Evolutionary conservation across 805 yeast genomes (phyloP), one percentile per base, ranked within the genome.

Genomic region (Naumovozyma dairenensis): DNA sequence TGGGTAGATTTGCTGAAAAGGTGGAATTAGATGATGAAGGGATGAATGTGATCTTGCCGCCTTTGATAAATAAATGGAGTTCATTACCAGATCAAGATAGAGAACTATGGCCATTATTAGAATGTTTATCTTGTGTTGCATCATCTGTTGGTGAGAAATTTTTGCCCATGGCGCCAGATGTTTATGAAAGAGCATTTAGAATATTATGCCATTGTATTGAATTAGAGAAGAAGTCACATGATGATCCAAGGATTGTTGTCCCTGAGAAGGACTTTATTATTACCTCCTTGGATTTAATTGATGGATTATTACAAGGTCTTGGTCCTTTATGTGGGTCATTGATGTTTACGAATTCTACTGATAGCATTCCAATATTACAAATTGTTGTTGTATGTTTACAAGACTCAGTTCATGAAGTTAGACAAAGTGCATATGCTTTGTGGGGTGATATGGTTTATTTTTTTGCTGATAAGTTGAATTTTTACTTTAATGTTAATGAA

Each of bases 211-310:
- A 71, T 36, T 79, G 85, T 49, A 69, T 89, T 7, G 76, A 78
- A 33, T 63, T 73, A 43, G 85, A 78, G 39, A 74, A 70, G 44
- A 66, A 74, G 41, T 71, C 79, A 24, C 71, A 71, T 21, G 66
- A 70, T 16, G 79, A 85, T 51, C 86, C 92, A 6, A 63, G 65
- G 8, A 65, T 77, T 31, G 76, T 72, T 18, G 74, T 81, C 1
- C 94, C 95, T 0, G 96, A 92, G 51, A 82, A 80, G 51, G 96
- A 87, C 56, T 86, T 87, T 48, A 70, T 84, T 38, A 85, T 89
- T 21, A 84, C 96, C 1, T 74, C 96, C 1, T 55, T 92, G 25
- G 98, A 92, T 53, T 67, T 92, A 47, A 70, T 92, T 20, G 97
- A 89, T 57, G 98, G 98, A 3, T 62, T 92, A 35, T 78, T 86